Evolutionary conservation across 2,329 filamentous ascomycete species (phyloP), one percentile per base, ranked within the genome.

Genomic region (Epicoccum sorghinum): DNA sequence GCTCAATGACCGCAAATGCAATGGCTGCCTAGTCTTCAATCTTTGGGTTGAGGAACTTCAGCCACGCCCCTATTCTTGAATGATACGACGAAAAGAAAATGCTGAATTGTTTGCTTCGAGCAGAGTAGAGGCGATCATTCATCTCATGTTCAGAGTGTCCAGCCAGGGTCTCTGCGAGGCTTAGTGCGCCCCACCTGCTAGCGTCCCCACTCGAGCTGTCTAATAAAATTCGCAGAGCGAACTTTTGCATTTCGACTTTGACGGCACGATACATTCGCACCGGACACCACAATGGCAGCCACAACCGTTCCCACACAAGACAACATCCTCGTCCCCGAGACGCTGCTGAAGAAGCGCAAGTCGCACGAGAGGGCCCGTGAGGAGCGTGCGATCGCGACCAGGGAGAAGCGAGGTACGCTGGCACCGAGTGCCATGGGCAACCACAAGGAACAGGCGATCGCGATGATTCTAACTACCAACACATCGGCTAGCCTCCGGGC

Each of bases 311-410:
- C 95, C 70, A 96, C 92, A 80, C 83, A 93, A 81, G 91, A 97
- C 80, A 90, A 98, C 80, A 88, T 99, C 79, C 86, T 98, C 79
- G 91, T 98, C 78, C 95, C 95, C 72, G 95, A 99, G 91, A 99
- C 95, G 74, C 91, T 99, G 76, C 88, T 99, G 81, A 99, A 99
- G 90, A 99, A 99, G 91, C 91, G 95, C 85, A 99, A 99, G 92
- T 91, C 87, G 80, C 93, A 97, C 84, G 95, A 99, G 88, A 96
- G 97, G 88, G 92, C 93, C 79, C 90, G 93, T 80, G 93, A 95
- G 80, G 90, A 93, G 82, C 89, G 88, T 78, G 80, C 85, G 69
- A 85, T 89, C 66, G 90, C 90, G 75, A 79, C 87, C 67, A 86
- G 92, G 81, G 90, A 96, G 86, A 90, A 88, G 81, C 95, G 95